A percentile compares a stretch with the other conserved stretches of the same genome.
phyloP scores from a whole-genome alignment of 1,139 yeast genomes.

The Diutina siamensis region DNA sequence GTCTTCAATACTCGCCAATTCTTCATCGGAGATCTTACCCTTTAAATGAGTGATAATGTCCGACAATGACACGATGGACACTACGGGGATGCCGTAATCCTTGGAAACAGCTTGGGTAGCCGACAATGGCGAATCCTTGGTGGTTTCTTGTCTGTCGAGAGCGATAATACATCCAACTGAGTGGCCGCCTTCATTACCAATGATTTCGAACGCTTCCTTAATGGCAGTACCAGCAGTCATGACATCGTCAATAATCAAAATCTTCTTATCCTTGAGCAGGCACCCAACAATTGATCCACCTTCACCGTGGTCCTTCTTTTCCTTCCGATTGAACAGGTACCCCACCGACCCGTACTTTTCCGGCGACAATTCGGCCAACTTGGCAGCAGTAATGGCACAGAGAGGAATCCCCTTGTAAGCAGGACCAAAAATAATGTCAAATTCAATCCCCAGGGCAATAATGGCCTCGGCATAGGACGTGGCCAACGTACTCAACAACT shows the following conservation, averaged over 20 bases:
- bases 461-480: constrained; percentile 84
- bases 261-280: constrained; percentile 53
- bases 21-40: constrained; percentile 41
- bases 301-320: constrained; percentile 96
- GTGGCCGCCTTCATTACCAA: constrained; percentile 54
- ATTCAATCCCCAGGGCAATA: constrained; percentile 65
- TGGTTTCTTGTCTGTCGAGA: constrained; percentile 87
- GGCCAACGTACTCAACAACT: constrained; percentile 66
- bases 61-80: constrained; percentile 64
- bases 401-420: constrained; percentile 97
- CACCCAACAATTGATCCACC: constrained; percentile 94
- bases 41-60: constrained; percentile 60
- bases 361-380: constrained; percentile 85
- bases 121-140: constrained; percentile 52
- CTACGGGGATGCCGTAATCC: constrained; percentile 68
- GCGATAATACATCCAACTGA: constrained; percentile 85
- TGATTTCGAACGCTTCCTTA: constrained; percentile 82
- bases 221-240: constrained; percentile 99
- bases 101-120: constrained; percentile 75
- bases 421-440: constrained; percentile 91
- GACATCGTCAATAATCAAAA: constrained; percentile 88
- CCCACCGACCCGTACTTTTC: constrained; percentile 52
- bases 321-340: constrained; percentile 77
- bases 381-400: constrained; percentile 86
- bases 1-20: constrained; percentile 42